Percentiles rank a stretch among this genome's conserved stretches.
phyloP scores from a whole-genome alignment of 2,329 filamentous ascomycete genomes.

The Daldinia sp. region DNA sequence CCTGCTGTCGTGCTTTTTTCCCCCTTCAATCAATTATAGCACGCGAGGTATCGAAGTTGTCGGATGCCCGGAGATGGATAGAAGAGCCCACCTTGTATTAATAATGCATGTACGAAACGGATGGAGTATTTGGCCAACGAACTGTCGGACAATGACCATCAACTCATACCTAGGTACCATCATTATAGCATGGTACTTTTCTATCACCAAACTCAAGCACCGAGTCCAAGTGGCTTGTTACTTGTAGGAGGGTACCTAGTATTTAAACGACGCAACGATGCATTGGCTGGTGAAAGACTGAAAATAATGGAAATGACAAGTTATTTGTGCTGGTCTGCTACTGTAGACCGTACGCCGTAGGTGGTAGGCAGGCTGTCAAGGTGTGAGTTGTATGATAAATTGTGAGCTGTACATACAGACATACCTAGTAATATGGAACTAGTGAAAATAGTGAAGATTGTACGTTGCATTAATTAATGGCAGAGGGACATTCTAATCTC shows the following conservation, averaged over 20 bases:
- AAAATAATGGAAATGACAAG: slow-evolving; percentile 18
- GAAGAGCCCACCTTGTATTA: background rate
- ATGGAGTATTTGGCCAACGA: background rate
- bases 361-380: no score
- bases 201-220: background rate
- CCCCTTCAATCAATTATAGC: slow-evolving; percentile 5
- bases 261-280: background rate
- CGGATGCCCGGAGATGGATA: slow-evolving; percentile 11
- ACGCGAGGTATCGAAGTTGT: slow-evolving; percentile 5
- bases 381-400: background rate
- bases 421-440: no score
- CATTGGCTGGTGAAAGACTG: slow-evolving; percentile 2
- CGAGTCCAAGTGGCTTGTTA: background rate
- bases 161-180: no score
- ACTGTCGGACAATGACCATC: background rate
- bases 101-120: background rate
- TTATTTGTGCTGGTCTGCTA: slow-evolving; percentile 25
- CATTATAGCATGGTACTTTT: background rate
- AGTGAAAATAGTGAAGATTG: background rate
- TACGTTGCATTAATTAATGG: no score
- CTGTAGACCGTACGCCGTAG: background rate
- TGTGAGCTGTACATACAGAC: background rate
- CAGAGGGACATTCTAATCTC: background rate
- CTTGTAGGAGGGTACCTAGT: background rate
- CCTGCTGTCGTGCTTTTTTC: background rate